Conservation (phyloP, 495 filamentous ascomycete species). For the Xanthoparmelia taractica region DNA sequence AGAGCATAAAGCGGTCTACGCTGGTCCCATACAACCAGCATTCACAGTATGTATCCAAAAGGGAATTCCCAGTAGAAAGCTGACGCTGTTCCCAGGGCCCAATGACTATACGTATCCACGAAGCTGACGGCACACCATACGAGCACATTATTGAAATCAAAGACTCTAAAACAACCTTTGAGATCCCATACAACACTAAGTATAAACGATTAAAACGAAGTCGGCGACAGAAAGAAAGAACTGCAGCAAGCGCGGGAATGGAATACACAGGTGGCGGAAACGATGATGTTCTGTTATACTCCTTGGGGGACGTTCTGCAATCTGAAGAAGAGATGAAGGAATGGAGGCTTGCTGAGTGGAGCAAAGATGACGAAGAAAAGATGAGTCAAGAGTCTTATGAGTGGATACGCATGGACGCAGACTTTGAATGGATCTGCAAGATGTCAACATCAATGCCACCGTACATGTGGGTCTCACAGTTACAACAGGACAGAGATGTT, state of each 20-base stretch:
- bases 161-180: slow-evolving; percentile 69
- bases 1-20: slow-evolving; percentile 59
- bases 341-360: slow-evolving; percentile 86
- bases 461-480: slow-evolving; percentile 95
- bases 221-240: slow-evolving; percentile 69
- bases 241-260: slow-evolving; percentile 51
- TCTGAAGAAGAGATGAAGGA: slow-evolving; percentile 69
- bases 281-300: slow-evolving; percentile 84
- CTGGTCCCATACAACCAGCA: slow-evolving; percentile 59
- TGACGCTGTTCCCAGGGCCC: slow-evolving; percentile 47
- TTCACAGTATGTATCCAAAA: slow-evolving; percentile 51
- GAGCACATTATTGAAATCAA: slow-evolving; percentile 96
- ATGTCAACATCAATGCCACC: slow-evolving; percentile 70
- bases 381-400: slow-evolving; percentile 98
- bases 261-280: slow-evolving; percentile 58
- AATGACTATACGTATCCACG: slow-evolving; percentile 96
- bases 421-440: slow-evolving; percentile 95
- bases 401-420: slow-evolving; percentile 96
- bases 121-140: slow-evolving; percentile 96
- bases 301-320: slow-evolving; percentile 83
- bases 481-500: slow-evolving; percentile 96
- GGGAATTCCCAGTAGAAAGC: not conserved
- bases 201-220: slow-evolving; percentile 96
- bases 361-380: slow-evolving; percentile 68
- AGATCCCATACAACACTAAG: slow-evolving; percentile 98